phyloP scores from a whole-genome alignment of 2,329 filamentous ascomycete genomes.

The Hypoxylon sp. region DNA sequence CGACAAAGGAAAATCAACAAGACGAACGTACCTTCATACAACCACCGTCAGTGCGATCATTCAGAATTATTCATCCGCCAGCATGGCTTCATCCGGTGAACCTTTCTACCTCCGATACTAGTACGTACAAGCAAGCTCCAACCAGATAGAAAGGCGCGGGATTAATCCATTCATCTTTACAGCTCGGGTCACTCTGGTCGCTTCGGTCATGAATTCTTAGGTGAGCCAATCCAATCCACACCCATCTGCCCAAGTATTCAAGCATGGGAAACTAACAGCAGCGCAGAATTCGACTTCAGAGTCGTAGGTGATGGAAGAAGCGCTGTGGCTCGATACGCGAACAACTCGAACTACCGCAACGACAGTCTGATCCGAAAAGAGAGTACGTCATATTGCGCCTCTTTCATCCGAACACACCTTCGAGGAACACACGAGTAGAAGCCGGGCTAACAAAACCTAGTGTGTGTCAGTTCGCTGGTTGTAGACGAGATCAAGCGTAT shows the following conservation, averaged over 20 bases:
- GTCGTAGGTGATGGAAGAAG: constrained; percentile 93
- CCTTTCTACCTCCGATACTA: constrained; percentile 98
- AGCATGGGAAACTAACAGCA: constrained; percentile 42
- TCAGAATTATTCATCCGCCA: constrained; percentile 9
- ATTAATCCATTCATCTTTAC: constrained; percentile 34
- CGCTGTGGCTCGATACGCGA: constrained; percentile 94
- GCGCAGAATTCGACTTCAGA: constrained; percentile 92
- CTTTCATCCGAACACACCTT: not conserved
- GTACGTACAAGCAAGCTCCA: constrained; percentile 66
- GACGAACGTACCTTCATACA: not conserved
- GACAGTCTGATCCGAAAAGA: constrained; percentile 99
- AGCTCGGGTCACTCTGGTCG: constrained; percentile 98
- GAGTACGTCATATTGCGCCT: constrained; percentile 71
- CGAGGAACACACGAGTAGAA: not conserved
- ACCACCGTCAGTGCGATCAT: not conserved
- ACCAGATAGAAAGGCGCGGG: not conserved
- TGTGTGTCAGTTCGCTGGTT: constrained; percentile 94
- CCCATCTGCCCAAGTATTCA: not conserved
- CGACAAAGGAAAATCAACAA: not conserved
- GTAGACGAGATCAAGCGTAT: constrained; percentile 97
- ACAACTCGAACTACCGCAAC: constrained; percentile 99
- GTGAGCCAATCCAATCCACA: constrained; percentile 62
- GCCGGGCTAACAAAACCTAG: constrained; percentile 61
- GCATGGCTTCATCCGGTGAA: constrained; percentile 72
- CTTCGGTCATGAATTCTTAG: constrained; percentile 97